These are phyloP conservation scores for Litchi chinensis DNA, from an alignment of 345 rosid genomes.

Conservation along the genomic window DNA sequence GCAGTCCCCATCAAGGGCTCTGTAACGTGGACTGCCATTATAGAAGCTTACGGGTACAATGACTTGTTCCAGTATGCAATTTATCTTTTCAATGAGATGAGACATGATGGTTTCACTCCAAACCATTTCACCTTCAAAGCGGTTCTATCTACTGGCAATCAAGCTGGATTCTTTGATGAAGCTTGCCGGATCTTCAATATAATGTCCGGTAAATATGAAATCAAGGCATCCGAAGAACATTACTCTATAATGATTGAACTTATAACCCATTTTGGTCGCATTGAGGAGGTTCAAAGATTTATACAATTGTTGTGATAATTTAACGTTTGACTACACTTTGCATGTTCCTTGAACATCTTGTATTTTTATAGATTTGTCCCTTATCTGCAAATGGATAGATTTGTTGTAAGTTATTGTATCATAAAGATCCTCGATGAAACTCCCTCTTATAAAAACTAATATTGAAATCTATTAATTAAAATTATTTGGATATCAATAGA, in stretches of 20 bases:
- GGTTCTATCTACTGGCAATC: slow-evolving; percentile 60
- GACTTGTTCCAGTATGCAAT: slow-evolving; percentile 51
- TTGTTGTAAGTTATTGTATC: not conserved
- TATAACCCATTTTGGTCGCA: slow-evolving; percentile 42
- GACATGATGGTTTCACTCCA: slow-evolving; percentile 55
- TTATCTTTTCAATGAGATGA: slow-evolving; percentile 60
- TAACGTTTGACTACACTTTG: not conserved
- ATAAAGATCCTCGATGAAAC: too few species aligned
- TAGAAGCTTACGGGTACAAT: slow-evolving; percentile 62
- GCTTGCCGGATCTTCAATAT: slow-evolving; percentile 53
- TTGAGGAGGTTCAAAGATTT: slow-evolving; percentile 49
- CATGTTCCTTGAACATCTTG: not conserved
- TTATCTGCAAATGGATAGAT: not conserved
- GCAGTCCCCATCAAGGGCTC: slow-evolving; percentile 67
- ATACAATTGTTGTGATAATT: slow-evolving; percentile 16
- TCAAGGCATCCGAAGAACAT: slow-evolving; percentile 51
- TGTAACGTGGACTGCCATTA: slow-evolving; percentile 76
- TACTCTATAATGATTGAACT: slow-evolving; percentile 45
- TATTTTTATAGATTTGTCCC: not conserved
- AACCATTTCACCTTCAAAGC: slow-evolving; percentile 65
- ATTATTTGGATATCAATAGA: too few species aligned
- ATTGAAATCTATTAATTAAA: too few species aligned
- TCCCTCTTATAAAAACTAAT: too few species aligned
- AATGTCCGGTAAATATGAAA: slow-evolving; percentile 49
- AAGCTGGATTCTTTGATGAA: slow-evolving; percentile 71